These are phyloP conservation scores for Eucalyptus melliodora DNA, from an alignment of 345 rosid genomes.

Conservation along the genomic window DNA sequence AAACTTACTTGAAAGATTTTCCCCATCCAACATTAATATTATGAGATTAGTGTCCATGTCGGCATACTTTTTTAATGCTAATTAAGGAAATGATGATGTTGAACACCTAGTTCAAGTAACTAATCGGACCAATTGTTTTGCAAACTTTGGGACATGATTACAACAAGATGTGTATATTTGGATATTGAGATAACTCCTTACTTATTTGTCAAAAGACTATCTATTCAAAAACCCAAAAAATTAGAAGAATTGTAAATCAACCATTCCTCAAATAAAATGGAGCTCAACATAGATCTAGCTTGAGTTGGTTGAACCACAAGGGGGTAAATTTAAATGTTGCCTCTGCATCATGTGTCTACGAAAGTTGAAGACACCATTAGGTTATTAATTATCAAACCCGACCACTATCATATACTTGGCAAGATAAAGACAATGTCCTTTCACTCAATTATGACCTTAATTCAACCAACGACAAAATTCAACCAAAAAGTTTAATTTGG, in stretches of 20 bases:
- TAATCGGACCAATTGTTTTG: not conserved
- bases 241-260: not conserved
- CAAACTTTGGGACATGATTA: not conserved
- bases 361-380: not conserved
- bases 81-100: not conserved
- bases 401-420: too few relatives aligned
- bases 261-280: not conserved
- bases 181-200: not conserved
- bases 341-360: accelerated
- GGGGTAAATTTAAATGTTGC: not conserved
- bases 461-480: too few relatives aligned
- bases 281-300: not conserved
- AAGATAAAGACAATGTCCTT: too few relatives aligned
- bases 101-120: not conserved
- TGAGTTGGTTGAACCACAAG: not conserved
- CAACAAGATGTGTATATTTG: not conserved
- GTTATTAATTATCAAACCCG: too few relatives aligned
- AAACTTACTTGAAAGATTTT: too few relatives aligned
- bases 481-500: too few relatives aligned
- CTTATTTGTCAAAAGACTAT: not conserved
- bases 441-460: too few relatives aligned
- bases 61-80: too few relatives aligned
- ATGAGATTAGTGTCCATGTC: too few relatives aligned
- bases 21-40: too few relatives aligned
- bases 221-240: not conserved